These are phyloP conservation scores for Protostelium mycophagum DNA, from an alignment of 78 protist genomes.

Conservation along the genomic window DNA sequence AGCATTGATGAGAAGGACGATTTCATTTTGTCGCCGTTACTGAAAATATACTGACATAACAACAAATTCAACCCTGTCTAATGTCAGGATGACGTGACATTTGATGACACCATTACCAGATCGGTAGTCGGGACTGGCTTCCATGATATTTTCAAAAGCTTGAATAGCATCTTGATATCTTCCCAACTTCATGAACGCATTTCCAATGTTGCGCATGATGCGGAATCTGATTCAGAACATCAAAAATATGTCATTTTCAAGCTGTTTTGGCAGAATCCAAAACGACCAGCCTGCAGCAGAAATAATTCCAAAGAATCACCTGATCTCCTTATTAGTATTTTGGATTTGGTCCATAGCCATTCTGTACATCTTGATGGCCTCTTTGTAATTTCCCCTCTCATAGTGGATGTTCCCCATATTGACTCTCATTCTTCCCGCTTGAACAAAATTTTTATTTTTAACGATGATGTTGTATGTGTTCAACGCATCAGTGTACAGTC, in stretches of 20 bases:
- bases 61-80: slow-evolving; percentile 56
- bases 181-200: slow-evolving; percentile 63
- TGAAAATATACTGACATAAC: slow-evolving; percentile 70
- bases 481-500: slow-evolving; percentile 47
- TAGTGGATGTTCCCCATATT: slow-evolving; percentile 88
- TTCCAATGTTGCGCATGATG: slow-evolving; percentile 76
- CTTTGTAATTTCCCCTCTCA: slow-evolving; percentile 64
- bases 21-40: slow-evolving; percentile 40
- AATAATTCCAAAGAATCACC: too few species aligned
- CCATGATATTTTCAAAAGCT: slow-evolving; percentile 45
- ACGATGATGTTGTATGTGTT: slow-evolving; percentile 59
- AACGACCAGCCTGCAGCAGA: background rate
- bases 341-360: slow-evolving; percentile 84
- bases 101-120: slow-evolving; percentile 7
- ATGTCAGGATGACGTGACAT: background rate
- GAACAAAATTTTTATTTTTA: slow-evolving; percentile 47
- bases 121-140: slow-evolving; percentile 34
- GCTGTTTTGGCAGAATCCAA: too few species aligned
- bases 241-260: too few species aligned
- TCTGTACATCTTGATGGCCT: slow-evolving; percentile 78
- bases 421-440: slow-evolving; percentile 76
- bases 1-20: slow-evolving; percentile 9
- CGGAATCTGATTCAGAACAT: slow-evolving; percentile 26
- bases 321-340: slow-evolving; percentile 2
- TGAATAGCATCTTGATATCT: slow-evolving; percentile 71